Evolutionary conservation across 495 filamentous ascomycete species (phyloP).

Genomic region (Cudoniella acicularis): DNA sequence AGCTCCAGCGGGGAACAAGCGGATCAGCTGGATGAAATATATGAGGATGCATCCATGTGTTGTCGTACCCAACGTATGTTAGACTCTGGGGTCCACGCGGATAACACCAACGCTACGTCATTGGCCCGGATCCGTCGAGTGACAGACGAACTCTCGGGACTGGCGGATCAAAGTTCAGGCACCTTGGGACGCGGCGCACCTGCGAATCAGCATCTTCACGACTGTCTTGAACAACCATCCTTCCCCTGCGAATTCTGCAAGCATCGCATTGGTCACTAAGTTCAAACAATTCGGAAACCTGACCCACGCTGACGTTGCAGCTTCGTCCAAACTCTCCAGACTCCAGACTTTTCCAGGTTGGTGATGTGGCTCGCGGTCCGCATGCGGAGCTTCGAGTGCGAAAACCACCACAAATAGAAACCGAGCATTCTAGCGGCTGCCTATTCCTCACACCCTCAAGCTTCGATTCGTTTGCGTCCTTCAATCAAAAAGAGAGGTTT

Average conservation of each 20-base stretch:
- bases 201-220: background rate
- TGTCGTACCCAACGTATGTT: no score
- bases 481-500: no score
- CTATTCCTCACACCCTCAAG: no score
- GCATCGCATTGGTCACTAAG: background rate
- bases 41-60: no score
- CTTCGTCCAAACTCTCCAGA: background rate
- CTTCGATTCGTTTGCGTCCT: no score
- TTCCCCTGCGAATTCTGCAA: background rate
- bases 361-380: background rate
- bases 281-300: background rate
- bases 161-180: no score
- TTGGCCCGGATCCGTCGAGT: no score
- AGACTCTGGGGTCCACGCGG: background rate
- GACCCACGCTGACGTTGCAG: slow-evolving; percentile 15
- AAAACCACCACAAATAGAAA: background rate
- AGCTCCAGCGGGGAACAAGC: background rate
- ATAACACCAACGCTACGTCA: background rate
- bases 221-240: background rate
- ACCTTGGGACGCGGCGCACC: no score
- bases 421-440: no score
- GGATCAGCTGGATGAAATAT: no score
- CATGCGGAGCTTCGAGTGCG: background rate
- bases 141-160: no score
- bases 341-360: background rate